These are phyloP conservation scores for Mimosa pudica DNA, from an alignment of 306 rosid species.

Conservation along the genomic window DNA sequence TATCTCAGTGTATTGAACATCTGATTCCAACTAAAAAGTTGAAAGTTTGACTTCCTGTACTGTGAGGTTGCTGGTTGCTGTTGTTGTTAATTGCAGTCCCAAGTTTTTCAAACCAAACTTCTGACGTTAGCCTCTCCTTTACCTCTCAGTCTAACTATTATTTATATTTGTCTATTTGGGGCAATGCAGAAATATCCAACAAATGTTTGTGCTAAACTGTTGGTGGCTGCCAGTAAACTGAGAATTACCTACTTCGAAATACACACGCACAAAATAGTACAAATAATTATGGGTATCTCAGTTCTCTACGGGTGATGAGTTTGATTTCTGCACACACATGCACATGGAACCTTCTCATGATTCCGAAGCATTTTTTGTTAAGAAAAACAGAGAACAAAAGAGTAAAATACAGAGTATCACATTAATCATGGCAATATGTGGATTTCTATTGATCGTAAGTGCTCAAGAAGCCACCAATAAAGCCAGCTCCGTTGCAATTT, in stretches of 20 bases:
- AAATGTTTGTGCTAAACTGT: neutral
- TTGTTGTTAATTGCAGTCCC: neutral
- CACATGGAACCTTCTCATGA: neutral
- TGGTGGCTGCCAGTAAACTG: neutral
- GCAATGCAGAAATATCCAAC: neutral
- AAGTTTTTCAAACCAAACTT: neutral
- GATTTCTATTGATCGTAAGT: constrained; percentile 49
- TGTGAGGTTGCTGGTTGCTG: neutral
- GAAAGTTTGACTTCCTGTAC: neutral
- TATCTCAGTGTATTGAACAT: neutral
- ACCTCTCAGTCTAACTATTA: neutral
- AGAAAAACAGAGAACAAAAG: neutral
- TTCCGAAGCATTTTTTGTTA: neutral
- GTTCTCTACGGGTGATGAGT: neutral
- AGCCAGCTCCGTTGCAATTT: constrained; percentile 65
- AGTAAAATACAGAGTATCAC: neutral
- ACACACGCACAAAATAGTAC: neutral
- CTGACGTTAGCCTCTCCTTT: neutral
- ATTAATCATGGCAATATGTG: neutral
- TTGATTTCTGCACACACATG: neutral
- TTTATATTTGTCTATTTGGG: neutral
- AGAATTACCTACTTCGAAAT: neutral
- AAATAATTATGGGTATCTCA: neutral
- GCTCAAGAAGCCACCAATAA: constrained; percentile 60
- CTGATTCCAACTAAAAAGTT: neutral